phyloP scores from a whole-genome alignment of 345 rosid genomes.

The Psidium friedrichsthalianum region DNA sequence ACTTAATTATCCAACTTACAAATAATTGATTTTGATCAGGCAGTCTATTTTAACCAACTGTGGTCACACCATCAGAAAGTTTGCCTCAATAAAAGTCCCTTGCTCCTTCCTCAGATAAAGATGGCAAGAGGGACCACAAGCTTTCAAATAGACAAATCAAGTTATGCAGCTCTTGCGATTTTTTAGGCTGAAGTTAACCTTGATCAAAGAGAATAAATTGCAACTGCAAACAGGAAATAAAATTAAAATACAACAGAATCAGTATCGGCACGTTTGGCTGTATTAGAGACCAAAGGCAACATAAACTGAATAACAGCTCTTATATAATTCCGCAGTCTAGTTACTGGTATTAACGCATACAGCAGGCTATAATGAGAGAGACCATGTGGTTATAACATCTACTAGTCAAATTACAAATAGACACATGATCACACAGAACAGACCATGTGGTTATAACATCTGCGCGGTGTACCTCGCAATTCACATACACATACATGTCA shows the following conservation, averaged over 20 bases:
- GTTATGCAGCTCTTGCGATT: neutral
- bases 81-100: neutral
- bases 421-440: neutral
- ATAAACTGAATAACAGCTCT: neutral
- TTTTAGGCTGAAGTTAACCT: neutral
- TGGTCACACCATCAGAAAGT: neutral
- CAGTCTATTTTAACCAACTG: neutral
- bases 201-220: neutral
- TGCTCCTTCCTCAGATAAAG: neutral
- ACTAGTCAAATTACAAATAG: neutral
- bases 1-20: neutral
- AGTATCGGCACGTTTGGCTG: neutral
- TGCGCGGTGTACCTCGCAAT: neutral
- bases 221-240: neutral
- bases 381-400: neutral
- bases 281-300: neutral
- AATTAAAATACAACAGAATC: neutral
- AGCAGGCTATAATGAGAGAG: neutral
- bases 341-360: neutral
- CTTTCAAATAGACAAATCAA: neutral
- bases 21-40: neutral
- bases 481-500: neutral
- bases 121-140: neutral
- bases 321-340: neutral
- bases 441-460: neutral